Conservation (phyloP, 352 stramenopile genomes). For the Phytophthora cajani region DNA sequence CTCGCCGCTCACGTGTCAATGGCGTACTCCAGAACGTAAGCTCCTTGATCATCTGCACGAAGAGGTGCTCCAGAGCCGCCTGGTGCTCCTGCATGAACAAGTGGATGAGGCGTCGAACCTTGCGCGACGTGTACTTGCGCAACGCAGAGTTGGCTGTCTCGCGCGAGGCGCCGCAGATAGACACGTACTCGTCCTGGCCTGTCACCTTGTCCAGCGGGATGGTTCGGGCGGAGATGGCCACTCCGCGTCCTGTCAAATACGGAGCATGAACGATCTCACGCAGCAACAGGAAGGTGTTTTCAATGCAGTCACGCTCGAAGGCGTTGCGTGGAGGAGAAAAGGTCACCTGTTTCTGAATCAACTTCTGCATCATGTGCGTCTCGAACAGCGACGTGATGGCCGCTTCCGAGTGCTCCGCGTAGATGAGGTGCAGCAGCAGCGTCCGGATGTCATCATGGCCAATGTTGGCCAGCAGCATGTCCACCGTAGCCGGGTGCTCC, state of each 20-base stretch:
- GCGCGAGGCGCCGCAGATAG: conserved; percentile 82
- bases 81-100: conserved; percentile 85
- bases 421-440: conserved; percentile 80
- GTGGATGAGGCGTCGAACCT: conserved; percentile 84
- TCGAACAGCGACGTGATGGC: conserved; percentile 76
- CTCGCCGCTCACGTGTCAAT: conserved; percentile 45
- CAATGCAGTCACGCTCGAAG: conserved; percentile 78
- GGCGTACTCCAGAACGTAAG: conserved; percentile 84
- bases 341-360: conserved; percentile 81
- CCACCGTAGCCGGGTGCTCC: conserved; percentile 57
- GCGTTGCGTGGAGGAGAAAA: conserved; percentile 74
- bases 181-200: conserved; percentile 88
- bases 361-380: conserved; percentile 74
- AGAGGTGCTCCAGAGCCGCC: conserved; percentile 69
- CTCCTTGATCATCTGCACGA: conserved; percentile 86
- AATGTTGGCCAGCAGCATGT: conserved; percentile 82
- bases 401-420: conserved; percentile 84
- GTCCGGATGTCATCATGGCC: conserved; percentile 84
- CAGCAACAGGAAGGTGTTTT: conserved; percentile 84
- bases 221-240: conserved; percentile 87
- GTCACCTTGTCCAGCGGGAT: conserved; percentile 88
- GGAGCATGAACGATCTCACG: conserved; percentile 84
- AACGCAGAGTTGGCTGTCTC: conserved; percentile 85
- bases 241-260: conserved; percentile 81
- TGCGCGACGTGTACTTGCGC: conserved; percentile 87